Evolutionary conservation across 768 basidiomycete species (phyloP), one percentile per base, ranked within the genome.

Genomic region (Mycena leptocephala): DNA sequence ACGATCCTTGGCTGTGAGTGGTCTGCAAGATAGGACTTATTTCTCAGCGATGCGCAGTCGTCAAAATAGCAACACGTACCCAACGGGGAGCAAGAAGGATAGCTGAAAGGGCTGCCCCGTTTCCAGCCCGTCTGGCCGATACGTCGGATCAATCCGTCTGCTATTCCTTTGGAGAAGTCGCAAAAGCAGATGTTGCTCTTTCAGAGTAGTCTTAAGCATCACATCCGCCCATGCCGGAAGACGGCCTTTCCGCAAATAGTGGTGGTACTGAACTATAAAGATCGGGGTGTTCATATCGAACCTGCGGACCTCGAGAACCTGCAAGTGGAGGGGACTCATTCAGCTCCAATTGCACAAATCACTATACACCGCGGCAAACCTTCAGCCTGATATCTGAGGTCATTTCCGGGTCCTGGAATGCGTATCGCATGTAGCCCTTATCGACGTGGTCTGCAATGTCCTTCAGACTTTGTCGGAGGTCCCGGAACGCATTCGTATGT

Each of bases 131-230:
- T 61, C 58, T 13, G 65, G 56, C 9, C 24, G 26, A 26, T 74
- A 74, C 16, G 14, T 37, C 5, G 66, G 32, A 22, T 51, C 56
- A 2, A 74, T 32, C 1, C 73, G 73, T 24, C 63, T 69, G 46
- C 73, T 61, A 28, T 74, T 74, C 48, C 39, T 46, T 24, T 35
- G 30, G 3, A 74, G 46, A 14, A 74, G 24, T 6, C 73, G 51
- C 46, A 62, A 32, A 13, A 74, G 46, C 33, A 74, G 56, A 39
- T 74, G 48, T 37, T 74, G 73, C 18, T 74, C 66, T 32, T 74
- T 48, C 32, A 69, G 13, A 2, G 73, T 69, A 22, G 73, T 48
- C 3, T n/a, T 14, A 0, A 62, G 16, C 67, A 28, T 41, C 24
- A 13, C 32, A 22, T 68, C 43, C 2, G 58, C 66, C 59, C 59